phyloP scores from a whole-genome alignment of 306 rosid species.

The Glycine tomentella region DNA sequence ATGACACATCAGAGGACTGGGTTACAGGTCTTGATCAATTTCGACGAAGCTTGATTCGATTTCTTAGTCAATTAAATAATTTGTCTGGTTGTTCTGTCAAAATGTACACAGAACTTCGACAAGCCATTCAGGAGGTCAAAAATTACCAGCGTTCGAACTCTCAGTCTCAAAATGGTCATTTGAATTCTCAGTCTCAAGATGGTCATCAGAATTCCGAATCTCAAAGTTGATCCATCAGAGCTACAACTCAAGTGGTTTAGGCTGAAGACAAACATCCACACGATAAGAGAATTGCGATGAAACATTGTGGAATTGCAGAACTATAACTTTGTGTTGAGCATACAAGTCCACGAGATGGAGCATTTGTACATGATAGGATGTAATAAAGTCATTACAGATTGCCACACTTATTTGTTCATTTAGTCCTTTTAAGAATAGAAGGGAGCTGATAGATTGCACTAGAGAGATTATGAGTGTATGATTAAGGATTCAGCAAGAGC shows the following conservation, averaged over 20 bases:
- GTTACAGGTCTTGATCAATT: conserved; percentile 68
- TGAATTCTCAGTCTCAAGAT: conserved; percentile 39
- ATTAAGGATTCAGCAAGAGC: conserved; percentile 34
- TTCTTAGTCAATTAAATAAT: conserved; percentile 59
- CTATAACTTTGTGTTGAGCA: conserved; percentile 26
- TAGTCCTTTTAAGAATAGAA: conserved; percentile 23
- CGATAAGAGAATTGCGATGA: conserved; percentile 2
- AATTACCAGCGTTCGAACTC: conserved; percentile 47
- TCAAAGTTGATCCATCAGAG: conserved; percentile 47
- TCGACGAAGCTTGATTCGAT: conserved; percentile 62
- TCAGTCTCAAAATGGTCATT: conserved; percentile 46
- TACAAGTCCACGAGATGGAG: conserved; percentile 47
- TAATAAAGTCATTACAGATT: conserved; percentile 38
- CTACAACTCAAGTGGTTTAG: conserved; percentile 52
- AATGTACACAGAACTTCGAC: conserved; percentile 63
- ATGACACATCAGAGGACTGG: conserved; percentile 65
- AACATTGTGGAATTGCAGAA: conserved; percentile 14
- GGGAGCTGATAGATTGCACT: no score
- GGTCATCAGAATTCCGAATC: conserved; percentile 48
- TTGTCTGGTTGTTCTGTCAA: conserved; percentile 70
- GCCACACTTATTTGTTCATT: conserved; percentile 25
- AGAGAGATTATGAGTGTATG: conserved; percentile 35
- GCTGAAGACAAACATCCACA: conserved; percentile 33
- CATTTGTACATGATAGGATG: conserved; percentile 57
- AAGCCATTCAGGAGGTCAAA: conserved; percentile 55